Evolutionary conservation across 495 filamentous ascomycete genomes (phyloP).

Genomic region (Talaromyces liani): DNA sequence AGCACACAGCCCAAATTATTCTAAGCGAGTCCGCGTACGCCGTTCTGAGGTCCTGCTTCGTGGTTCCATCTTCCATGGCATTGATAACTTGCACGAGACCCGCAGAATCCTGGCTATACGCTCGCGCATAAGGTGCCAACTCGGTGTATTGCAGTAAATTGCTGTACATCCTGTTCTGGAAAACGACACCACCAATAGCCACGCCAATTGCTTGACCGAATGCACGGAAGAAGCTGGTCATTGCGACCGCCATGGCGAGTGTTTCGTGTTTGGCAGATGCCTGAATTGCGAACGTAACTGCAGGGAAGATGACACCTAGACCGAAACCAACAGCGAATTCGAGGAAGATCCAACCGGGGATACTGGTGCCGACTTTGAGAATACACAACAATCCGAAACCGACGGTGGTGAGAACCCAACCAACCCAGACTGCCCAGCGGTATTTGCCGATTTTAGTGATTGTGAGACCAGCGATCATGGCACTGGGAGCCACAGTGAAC

Average conservation of each 20-base stretch:
- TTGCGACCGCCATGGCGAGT: constrained; percentile 41
- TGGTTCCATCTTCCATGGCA: constrained; percentile 34
- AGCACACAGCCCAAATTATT: constrained; percentile 49
- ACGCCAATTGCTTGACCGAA: constrained; percentile 49
- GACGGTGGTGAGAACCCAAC: constrained; percentile 42
- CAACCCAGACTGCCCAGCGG: constrained; percentile 43
- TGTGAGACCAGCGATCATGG: constrained; percentile 38
- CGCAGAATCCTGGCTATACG: constrained; percentile 50
- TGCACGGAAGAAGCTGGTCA: constrained; percentile 50
- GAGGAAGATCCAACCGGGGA: constrained; percentile 38
- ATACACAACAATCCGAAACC: constrained; percentile 39
- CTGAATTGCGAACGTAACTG: constrained; percentile 40
- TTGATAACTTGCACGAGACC: constrained; percentile 53
- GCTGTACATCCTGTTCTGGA: constrained; percentile 50
- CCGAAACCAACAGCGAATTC: constrained; percentile 42
- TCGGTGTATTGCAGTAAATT: constrained; percentile 35
- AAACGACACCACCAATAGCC: constrained; percentile 49
- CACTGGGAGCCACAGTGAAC: constrained; percentile 43
- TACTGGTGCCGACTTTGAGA: constrained; percentile 35
- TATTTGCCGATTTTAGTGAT: constrained; percentile 40
- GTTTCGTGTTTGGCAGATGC: constrained; percentile 35
- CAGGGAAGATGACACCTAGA: constrained; percentile 41
- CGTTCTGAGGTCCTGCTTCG: constrained; percentile 37
- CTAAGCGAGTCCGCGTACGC: constrained; percentile 51
- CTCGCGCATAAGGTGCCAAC: constrained; percentile 34